phyloP scores from a whole-genome alignment of 176 grass and related monocot genomes.

The Miscanthus lutarioriparius region DNA sequence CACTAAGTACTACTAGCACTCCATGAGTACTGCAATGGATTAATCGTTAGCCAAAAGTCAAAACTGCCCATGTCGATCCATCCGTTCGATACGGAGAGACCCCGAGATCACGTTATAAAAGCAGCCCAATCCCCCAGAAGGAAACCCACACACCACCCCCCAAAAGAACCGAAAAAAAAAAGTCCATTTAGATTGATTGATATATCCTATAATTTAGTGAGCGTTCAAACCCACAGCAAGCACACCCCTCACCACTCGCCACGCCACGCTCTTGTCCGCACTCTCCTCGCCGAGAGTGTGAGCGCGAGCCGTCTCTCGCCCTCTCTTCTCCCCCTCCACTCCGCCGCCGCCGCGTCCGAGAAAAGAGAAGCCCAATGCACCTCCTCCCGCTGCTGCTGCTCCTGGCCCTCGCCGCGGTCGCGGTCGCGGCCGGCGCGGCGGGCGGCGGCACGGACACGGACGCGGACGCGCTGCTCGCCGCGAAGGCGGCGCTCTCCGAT shows the following conservation, averaged over 20 bases:
- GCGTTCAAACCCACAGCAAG: constrained; percentile 22
- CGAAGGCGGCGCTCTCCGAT: constrained; percentile 66
- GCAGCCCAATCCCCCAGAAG: constrained; percentile 39
- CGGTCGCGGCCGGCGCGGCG: constrained; percentile 5
- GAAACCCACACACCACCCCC: constrained; percentile 26
- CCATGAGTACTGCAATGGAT: background rate
- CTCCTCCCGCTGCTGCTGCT: constrained; percentile 22
- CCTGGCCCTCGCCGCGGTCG: background rate
- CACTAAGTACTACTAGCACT: no score
- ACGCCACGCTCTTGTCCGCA: constrained; percentile 17
- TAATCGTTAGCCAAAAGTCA: background rate
- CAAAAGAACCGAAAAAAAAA: constrained; percentile 26
- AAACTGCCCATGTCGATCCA: background rate
- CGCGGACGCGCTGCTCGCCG: constrained; percentile 57
- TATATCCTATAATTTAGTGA: background rate
- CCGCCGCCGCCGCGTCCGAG: background rate
- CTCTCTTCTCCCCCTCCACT: background rate
- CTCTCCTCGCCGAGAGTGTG: constrained; percentile 39
- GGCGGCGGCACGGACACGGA: constrained; percentile 30
- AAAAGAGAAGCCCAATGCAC: constrained; percentile 26
- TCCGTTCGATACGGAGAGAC: background rate
- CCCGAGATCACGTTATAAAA: constrained; percentile 51
- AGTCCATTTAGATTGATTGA: background rate
- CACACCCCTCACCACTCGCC: background rate
- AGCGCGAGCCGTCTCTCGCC: background rate